Conservation (phyloP, 2,329 filamentous ascomycete genomes). For the Pseudogymnoascus sp. region DNA sequence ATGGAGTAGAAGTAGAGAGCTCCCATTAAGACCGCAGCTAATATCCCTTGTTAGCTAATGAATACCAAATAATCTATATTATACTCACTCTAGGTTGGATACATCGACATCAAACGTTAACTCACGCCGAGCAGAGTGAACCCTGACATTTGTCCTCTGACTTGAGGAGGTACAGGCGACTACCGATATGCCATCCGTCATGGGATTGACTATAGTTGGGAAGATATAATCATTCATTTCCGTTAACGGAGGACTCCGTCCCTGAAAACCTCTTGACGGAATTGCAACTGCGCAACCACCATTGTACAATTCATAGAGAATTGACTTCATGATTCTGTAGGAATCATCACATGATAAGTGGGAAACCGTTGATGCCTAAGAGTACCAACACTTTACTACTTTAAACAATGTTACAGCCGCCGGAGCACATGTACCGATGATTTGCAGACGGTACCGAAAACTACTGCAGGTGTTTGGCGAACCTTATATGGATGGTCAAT, state of each 20-base stretch:
- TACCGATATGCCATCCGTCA: too few relatives aligned
- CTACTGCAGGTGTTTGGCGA: neutral
- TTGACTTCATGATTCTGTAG: neutral
- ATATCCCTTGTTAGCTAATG: conserved; percentile 47
- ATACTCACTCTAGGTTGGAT: conserved; percentile 23
- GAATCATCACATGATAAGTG: neutral
- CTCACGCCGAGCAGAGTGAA: too few relatives aligned
- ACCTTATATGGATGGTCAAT: neutral
- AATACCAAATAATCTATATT: neutral
- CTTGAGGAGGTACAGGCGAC: too few relatives aligned
- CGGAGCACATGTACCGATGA: neutral
- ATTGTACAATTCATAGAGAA: neutral
- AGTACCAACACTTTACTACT: neutral
- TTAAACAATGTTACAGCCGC: neutral
- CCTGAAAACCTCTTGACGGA: too few relatives aligned
- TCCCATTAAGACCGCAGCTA: conserved; percentile 41
- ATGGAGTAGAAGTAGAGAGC: conserved; percentile 44
- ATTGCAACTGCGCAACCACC: neutral
- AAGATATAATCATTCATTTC: neutral
- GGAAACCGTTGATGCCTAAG: neutral
- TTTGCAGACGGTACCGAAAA: neutral
- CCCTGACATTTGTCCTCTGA: too few relatives aligned
- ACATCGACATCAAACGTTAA: too few relatives aligned
- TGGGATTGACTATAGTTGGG: neutral
- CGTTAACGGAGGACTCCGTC: neutral